phyloP scores from a whole-genome alignment of 169 alveolate species.

The Plasmodium vinckei region DNA sequence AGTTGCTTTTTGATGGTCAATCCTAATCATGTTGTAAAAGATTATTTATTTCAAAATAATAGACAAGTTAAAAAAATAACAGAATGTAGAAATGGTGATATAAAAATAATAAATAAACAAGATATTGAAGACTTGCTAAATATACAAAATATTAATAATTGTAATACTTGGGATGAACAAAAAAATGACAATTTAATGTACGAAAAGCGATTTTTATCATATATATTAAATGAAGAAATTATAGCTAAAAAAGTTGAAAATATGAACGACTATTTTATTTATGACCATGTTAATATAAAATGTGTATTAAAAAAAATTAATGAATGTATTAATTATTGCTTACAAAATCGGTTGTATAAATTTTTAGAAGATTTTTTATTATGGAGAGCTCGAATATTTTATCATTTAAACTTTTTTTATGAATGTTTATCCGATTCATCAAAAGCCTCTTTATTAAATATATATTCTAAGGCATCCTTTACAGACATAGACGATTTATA shows the following conservation, averaged over 20 bases:
- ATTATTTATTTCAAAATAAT: not conserved
- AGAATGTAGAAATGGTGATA: not conserved
- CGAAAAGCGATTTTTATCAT: slow-evolving; percentile 42
- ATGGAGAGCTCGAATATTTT: slow-evolving; percentile 69
- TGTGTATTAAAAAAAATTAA: slow-evolving; percentile 6
- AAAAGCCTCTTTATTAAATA: slow-evolving; percentile 37
- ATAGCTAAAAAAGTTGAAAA: slow-evolving; percentile 6
- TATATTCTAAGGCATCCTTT: slow-evolving; percentile 18
- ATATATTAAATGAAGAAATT: slow-evolving; percentile 47
- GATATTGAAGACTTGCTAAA: too few relatives aligned
- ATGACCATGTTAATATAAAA: slow-evolving; percentile 1
- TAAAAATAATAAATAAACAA: too few relatives aligned
- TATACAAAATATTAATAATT: not conserved
- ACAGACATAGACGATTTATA: not conserved
- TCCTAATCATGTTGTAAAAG: not conserved
- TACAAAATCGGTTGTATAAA: slow-evolving; percentile 39
- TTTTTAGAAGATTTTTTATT: slow-evolving; percentile 24
- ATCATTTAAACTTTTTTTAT: slow-evolving; percentile 12
- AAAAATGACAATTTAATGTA: not conserved
- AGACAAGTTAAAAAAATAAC: not conserved
- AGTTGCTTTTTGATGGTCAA: slow-evolving; percentile 7
- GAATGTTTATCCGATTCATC: slow-evolving; percentile 42
- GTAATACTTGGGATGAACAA: not conserved
- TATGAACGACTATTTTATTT: not conserved
- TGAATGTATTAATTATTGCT: slow-evolving; percentile 28